These are phyloP conservation scores for Leccinum sublutescens DNA, from an alignment of 768 basidiomycete genomes.

Conservation along the genomic window DNA sequence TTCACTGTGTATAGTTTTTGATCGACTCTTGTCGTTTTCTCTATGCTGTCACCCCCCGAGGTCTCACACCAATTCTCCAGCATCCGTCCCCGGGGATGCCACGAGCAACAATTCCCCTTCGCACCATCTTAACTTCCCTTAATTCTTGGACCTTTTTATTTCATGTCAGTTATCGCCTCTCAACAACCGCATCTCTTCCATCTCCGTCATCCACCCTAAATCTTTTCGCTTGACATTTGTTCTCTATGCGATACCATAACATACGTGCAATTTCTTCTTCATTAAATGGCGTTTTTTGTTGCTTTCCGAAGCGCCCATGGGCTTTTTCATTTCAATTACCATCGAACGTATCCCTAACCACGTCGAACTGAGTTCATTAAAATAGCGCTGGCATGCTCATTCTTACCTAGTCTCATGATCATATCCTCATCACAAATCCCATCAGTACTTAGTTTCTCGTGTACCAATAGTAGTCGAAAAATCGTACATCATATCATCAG, in stretches of 20 bases:
- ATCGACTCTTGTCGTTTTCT: slow-evolving; percentile 10
- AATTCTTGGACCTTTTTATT: slow-evolving; percentile 19
- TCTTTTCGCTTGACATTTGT: not conserved
- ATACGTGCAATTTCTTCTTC: not conserved
- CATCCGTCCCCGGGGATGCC: not conserved
- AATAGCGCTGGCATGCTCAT: slow-evolving; percentile 8
- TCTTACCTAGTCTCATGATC: not conserved
- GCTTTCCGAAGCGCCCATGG: not conserved
- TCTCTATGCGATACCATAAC: slow-evolving; percentile 3
- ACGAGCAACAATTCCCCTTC: not conserved
- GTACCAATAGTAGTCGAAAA: not conserved
- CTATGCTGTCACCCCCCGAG: slow-evolving; percentile 9
- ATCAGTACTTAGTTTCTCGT: not conserved
- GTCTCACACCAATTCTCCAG: not conserved
- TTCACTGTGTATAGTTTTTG: slow-evolving; percentile 27
- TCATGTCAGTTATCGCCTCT: slow-evolving; percentile 13
- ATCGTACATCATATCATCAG: not conserved
- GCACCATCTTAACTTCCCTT: slow-evolving; percentile 6
- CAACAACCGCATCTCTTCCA: slow-evolving; percentile 1
- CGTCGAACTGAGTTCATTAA: slow-evolving; percentile 9
- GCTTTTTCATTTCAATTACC: not conserved
- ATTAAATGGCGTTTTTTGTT: not conserved
- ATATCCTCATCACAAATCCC: not conserved
- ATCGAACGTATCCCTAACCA: not conserved
- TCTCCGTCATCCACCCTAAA: not conserved